Conservation (phyloP, 495 filamentous ascomycete genomes). For the Penicillium herquei region DNA sequence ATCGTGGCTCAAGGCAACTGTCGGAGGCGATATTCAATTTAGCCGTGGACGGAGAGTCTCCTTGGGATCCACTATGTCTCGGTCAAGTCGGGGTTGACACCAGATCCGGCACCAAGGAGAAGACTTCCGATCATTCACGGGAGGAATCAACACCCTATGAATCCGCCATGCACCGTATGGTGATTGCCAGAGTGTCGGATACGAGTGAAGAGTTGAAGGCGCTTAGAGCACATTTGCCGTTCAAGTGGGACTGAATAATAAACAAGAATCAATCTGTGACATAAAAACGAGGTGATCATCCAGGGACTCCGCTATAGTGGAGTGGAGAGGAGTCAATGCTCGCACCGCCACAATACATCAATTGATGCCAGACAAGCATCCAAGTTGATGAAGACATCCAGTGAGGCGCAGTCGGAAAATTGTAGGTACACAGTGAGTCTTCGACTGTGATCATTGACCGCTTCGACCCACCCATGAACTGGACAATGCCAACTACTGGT, state of each 20-base stretch:
- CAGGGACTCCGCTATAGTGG: constrained; percentile 1
- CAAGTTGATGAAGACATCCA: too few species aligned
- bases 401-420: not conserved
- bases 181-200: too few species aligned
- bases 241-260: not conserved
- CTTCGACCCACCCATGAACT: too few species aligned
- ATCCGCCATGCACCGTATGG: too few species aligned
- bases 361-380: not conserved
- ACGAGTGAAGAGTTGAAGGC: too few species aligned
- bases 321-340: not conserved
- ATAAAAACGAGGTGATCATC: constrained; percentile 8
- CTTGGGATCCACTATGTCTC: constrained; percentile 11
- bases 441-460: not conserved
- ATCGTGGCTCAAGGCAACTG: constrained; percentile 7
- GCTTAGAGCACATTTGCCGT: not conserved
- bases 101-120: not conserved
- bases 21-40: not conserved
- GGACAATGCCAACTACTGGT: too few species aligned
- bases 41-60: not conserved
- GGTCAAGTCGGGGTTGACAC: constrained; percentile 9
- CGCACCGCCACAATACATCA: not conserved
- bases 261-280: constrained; percentile 12
- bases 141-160: too few species aligned
- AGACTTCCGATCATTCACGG: not conserved
- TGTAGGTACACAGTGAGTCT: not conserved